Conservation (phyloP, 2,329 filamentous ascomycete species). For the Xylariomycetidae sp. region DNA sequence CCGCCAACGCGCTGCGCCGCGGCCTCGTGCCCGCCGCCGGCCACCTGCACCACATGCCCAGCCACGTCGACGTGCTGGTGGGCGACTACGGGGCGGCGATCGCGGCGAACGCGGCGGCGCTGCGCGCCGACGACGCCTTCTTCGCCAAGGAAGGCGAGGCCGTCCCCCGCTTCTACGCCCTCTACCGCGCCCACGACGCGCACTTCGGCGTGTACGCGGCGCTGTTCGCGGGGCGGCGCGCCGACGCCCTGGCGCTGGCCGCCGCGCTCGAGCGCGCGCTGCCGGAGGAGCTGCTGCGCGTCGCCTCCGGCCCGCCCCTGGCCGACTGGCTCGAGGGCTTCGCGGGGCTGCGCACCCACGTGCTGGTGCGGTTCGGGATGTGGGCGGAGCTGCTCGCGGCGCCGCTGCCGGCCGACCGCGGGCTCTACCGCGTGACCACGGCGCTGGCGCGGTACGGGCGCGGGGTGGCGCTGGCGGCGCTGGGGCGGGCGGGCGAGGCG, state of each 20-base stretch:
- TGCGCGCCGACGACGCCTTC: constrained; percentile 62
- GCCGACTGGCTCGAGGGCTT: constrained; percentile 74
- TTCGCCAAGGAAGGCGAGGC: constrained; percentile 50
- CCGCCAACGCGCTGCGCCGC: constrained; percentile 58
- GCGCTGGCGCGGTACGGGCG: constrained; percentile 64
- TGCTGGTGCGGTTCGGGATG: constrained; percentile 64
- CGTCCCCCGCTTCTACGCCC: constrained; percentile 73
- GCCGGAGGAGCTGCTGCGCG: constrained; percentile 55
- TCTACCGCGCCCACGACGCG: constrained; percentile 69
- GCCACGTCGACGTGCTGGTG: constrained; percentile 67
- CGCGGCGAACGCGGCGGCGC: constrained; percentile 59
- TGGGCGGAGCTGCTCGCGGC: constrained; percentile 62
- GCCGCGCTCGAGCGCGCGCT: constrained; percentile 54
- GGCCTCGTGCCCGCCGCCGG: constrained; percentile 62
- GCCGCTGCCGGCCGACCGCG: constrained; percentile 47
- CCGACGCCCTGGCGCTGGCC: constrained; percentile 56
- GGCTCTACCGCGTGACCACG: constrained; percentile 63
- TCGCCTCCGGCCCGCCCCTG: constrained; percentile 66
- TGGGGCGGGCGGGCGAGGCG: constrained; percentile 48
- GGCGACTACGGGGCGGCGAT: constrained; percentile 66
- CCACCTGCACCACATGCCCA: constrained; percentile 71
- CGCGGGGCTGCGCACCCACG: constrained; percentile 60
- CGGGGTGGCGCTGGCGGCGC: constrained; percentile 59
- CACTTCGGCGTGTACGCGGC: constrained; percentile 72
- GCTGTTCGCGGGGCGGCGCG: constrained; percentile 66